Evolutionary conservation across 768 basidiomycete species (phyloP).

Genomic region (Tricholoma sp.): DNA sequence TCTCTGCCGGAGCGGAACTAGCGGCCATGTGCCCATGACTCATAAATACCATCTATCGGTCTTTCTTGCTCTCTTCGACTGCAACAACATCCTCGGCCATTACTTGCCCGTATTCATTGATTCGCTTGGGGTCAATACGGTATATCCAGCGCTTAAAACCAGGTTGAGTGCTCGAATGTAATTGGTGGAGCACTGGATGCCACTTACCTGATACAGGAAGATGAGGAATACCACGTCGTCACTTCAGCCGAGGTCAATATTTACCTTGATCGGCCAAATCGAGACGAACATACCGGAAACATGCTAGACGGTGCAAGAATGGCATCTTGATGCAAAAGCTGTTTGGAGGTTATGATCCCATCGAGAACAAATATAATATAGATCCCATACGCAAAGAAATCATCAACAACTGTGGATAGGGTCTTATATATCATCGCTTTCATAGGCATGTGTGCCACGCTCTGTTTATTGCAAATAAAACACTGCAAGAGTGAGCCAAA

Average conservation of each 20-base stretch:
- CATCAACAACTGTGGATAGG: slow-evolving; percentile 85
- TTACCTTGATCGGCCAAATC: slow-evolving; percentile 13
- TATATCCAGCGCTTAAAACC: slow-evolving; percentile 87
- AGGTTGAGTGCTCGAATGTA: slow-evolving; percentile 11
- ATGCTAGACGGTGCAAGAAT: slow-evolving; percentile 83
- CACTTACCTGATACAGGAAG: slow-evolving; percentile 83
- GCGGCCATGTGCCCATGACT: slow-evolving; percentile 1
- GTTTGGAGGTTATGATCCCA: slow-evolving; percentile 11
- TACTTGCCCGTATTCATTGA: slow-evolving; percentile 96
- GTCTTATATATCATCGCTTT: slow-evolving; percentile 98
- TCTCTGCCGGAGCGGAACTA: slow-evolving; percentile 11
- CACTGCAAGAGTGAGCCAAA: not conserved
- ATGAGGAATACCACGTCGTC: slow-evolving; percentile 91
- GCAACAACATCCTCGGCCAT: slow-evolving; percentile 41
- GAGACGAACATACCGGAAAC: slow-evolving; percentile 52
- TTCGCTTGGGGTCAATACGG: slow-evolving; percentile 87
- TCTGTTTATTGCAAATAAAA: slow-evolving; percentile 37
- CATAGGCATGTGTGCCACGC: slow-evolving; percentile 97
- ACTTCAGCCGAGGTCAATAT: slow-evolving; percentile 27
- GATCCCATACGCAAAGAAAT: slow-evolving; percentile 75
- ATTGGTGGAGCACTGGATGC: not conserved
- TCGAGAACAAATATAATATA: slow-evolving; percentile 3
- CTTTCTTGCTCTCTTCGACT: slow-evolving; percentile 54
- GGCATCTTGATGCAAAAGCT: slow-evolving; percentile 98
- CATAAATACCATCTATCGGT: slow-evolving; percentile 28